phyloP scores from a whole-genome alignment of 148 eudicot species.

The Selenicereus undatus region DNA sequence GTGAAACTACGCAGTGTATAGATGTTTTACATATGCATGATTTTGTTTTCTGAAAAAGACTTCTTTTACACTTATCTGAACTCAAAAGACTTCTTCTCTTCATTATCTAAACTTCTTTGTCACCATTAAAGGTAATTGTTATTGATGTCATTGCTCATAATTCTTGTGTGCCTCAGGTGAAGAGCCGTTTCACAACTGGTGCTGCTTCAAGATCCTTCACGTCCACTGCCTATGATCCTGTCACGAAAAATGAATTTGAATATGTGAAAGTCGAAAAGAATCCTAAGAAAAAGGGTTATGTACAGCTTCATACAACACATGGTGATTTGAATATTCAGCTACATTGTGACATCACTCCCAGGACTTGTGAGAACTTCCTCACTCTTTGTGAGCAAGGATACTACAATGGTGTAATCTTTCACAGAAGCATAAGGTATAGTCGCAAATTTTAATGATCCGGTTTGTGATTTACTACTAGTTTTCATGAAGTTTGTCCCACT shows the following conservation, averaged over 20 bases:
- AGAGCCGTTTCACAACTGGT: conserved; percentile 90
- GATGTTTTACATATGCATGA: not conserved
- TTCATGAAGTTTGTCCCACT: not conserved
- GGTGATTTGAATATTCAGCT: conserved; percentile 96
- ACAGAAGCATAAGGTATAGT: conserved; percentile 77
- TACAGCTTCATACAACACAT: conserved; percentile 86
- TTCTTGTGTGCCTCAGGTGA: conserved; percentile 49
- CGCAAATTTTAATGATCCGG: not conserved
- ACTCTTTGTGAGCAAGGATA: conserved; percentile 92
- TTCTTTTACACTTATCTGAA: not conserved
- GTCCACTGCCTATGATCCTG: conserved; percentile 89
- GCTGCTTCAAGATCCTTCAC: conserved; percentile 98
- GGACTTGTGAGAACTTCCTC: conserved; percentile 93
- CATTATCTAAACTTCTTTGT: too few relatives aligned
- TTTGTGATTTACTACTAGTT: not conserved
- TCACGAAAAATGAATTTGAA: conserved; percentile 82
- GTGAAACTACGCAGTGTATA: not conserved
- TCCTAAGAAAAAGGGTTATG: conserved; percentile 95
- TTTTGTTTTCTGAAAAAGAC: not conserved
- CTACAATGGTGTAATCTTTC: conserved; percentile 84
- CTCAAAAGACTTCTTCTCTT: not conserved
- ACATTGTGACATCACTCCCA: conserved; percentile 86
- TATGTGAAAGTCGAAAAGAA: conserved; percentile 88
- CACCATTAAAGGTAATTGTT: not conserved
- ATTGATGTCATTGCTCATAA: not conserved